Evolutionary conservation across 2,329 filamentous ascomycete genomes (phyloP), one percentile per base, ranked within the genome.

Genomic region (Scopulariopsis brevicaulis): DNA sequence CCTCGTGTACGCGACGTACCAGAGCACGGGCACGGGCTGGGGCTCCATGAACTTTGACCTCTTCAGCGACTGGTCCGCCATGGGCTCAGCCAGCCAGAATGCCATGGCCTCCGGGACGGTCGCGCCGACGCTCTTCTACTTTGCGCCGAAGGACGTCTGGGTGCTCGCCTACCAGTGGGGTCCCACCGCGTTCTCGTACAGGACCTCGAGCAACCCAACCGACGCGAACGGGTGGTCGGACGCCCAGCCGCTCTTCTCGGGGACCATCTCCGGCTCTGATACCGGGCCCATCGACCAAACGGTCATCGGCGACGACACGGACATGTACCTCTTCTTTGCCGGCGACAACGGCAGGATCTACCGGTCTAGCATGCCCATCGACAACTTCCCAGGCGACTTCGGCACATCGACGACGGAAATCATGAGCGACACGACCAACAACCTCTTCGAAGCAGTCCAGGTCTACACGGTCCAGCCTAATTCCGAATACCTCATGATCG

Each of bases 331-430:
- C 4, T 87, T 87, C 77, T 87, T 86, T 63, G 75, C 77, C 0
- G 84, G 82, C 8, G 84, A 87, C 69, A 85, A 87, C 61, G 84
- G 84, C 67, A 78, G 77, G 53, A 83, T 87, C 65, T 87, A 87
- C 70, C 76, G 84, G 1, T 67, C 82, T 56, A 79, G 75, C 65
- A 86, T 86, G 81, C 75, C 84, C 43, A 79, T 85, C 25, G 75
- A 68, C 53, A 77, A 80, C 60, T 87, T 87, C 74, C 84, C 84
- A 0, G 76, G 78, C 43, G 76, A 67, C 66, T 86, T 87, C 65
- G 82, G 83, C 60, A 70, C 73, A 0, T 58, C 73, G 0, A 77
- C 72, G 1, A 76, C 74, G 2, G 68, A 77, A 0, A 64, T 85
- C 60, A 64, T 85, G 64, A 77, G 69, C 65, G 83, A 83, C 67